A percentile compares a stretch with the other conserved stretches of the same genome.
Conservation (phyloP, 2,329 filamentous ascomycete species). For the Drechslerella stenobrocha region DNA sequence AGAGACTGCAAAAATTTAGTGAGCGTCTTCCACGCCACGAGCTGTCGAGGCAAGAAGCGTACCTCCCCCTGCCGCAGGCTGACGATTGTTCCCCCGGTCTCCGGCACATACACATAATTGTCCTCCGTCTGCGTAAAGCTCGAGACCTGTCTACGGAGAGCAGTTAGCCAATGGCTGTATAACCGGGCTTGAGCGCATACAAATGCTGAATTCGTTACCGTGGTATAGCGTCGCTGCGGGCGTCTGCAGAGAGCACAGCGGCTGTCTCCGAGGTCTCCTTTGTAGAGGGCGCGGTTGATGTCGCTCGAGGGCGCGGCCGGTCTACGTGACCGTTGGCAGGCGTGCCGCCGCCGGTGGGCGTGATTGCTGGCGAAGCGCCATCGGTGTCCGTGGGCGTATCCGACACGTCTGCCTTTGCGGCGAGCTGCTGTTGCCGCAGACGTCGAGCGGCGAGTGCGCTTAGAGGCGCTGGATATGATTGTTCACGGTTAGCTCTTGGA, state of each 20-base stretch:
- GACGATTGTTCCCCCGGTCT: constrained; percentile 31
- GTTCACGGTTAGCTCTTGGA: constrained; percentile 6
- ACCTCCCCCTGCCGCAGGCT: constrained; percentile 50
- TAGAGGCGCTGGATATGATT: constrained; percentile 38
- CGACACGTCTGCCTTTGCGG: constrained; percentile 17
- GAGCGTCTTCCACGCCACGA: not conserved
- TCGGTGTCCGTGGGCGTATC: constrained; percentile 21
- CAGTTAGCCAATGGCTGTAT: constrained; percentile 3
- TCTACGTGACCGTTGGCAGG: not conserved
- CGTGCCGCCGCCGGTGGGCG: constrained; percentile 4
- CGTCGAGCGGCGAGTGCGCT: constrained; percentile 52
- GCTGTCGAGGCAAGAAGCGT: not conserved
- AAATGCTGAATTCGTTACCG: constrained; percentile 42
- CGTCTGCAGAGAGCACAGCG: not conserved
- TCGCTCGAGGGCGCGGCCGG: constrained; percentile 2
- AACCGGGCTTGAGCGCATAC: constrained; percentile 20
- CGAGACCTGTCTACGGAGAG: constrained; percentile 42
- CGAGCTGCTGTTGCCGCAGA: constrained; percentile 45
- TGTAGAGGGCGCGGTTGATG: constrained; percentile 3
- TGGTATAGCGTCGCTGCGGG: constrained; percentile 18
- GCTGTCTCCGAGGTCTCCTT: constrained; percentile 7
- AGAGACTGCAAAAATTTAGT: constrained; percentile 60
- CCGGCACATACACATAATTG: constrained; percentile 38
- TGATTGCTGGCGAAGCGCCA: constrained; percentile 16
- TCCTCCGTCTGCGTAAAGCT: constrained; percentile 50